phyloP scores from a whole-genome alignment of 306 rosid genomes.

The Sicyos edulis region DNA sequence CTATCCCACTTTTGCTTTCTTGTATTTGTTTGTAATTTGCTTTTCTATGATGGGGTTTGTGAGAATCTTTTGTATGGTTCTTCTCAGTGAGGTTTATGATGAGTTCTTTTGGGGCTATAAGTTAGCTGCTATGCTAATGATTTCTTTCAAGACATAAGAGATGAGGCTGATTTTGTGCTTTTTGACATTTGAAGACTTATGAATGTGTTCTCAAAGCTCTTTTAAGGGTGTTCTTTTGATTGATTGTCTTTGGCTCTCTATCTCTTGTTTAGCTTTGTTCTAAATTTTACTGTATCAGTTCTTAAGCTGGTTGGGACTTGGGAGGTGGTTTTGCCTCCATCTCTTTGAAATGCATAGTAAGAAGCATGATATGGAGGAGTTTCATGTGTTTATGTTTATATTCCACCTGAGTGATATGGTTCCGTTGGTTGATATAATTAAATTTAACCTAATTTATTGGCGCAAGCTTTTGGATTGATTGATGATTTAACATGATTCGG shows the following conservation, averaged over 20 bases:
- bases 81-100: constrained; percentile 3
- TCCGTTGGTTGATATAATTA: too few species aligned
- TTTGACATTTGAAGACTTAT: neutral
- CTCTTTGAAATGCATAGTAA: too few species aligned
- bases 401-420: neutral
- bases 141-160: neutral
- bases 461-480: too few species aligned
- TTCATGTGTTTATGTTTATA: neutral
- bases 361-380: neutral
- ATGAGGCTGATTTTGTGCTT: neutral
- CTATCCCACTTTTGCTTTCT: too few species aligned
- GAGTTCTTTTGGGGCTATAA: constrained; percentile 2
- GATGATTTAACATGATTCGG: too few species aligned
- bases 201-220: neutral
- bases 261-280: neutral
- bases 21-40: constrained; percentile 11
- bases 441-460: too few species aligned
- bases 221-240: too few species aligned
- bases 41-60: constrained; percentile 31
- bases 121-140: neutral
- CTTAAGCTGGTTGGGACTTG: too few species aligned
- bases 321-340: too few species aligned
- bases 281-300: neutral
- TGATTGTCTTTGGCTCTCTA: too few species aligned
- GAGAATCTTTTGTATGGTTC: too few species aligned